Evolutionary conservation across 179 eudicot species (phyloP).

Genomic region (Sideroxylon spinosum): DNA sequence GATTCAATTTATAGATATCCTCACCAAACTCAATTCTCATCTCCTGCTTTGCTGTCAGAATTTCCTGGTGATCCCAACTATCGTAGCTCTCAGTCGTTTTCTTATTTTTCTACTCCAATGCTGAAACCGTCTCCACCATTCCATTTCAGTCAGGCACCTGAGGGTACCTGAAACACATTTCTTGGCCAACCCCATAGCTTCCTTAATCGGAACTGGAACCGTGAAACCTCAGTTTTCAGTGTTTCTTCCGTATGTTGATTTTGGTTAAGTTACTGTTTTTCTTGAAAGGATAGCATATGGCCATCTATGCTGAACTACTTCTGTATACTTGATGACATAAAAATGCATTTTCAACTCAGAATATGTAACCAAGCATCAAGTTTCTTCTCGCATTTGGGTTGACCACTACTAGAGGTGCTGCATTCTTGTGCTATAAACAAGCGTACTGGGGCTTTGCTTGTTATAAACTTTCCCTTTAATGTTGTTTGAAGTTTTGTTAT

Average conservation of each 20-base stretch:
- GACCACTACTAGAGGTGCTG: too few relatives aligned
- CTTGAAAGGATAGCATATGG: background rate
- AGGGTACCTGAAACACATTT: background rate
- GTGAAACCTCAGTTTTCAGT: background rate
- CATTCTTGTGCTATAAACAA: too few relatives aligned
- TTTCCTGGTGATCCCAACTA: constrained; percentile 19
- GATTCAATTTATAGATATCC: background rate
- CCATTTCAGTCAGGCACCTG: background rate
- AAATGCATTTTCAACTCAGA: background rate
- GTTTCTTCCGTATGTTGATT: background rate
- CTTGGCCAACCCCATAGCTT: background rate
- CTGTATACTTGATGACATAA: background rate
- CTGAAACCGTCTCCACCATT: background rate
- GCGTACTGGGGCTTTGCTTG: too few relatives aligned
- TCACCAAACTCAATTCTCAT: constrained; percentile 7
- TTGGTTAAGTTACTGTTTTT: too few relatives aligned
- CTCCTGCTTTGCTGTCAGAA: constrained; percentile 1
- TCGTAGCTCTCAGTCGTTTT: constrained; percentile 11
- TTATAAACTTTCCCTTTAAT: too few relatives aligned
- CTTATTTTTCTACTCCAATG: background rate
- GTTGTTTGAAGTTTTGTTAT: too few relatives aligned
- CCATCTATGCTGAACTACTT: background rate
- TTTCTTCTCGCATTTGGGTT: background rate
- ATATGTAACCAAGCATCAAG: background rate
- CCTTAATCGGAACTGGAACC: background rate